phyloP scores from a whole-genome alignment of 2,329 filamentous ascomycete species.

The Phaeoacremonium minimum region DNA sequence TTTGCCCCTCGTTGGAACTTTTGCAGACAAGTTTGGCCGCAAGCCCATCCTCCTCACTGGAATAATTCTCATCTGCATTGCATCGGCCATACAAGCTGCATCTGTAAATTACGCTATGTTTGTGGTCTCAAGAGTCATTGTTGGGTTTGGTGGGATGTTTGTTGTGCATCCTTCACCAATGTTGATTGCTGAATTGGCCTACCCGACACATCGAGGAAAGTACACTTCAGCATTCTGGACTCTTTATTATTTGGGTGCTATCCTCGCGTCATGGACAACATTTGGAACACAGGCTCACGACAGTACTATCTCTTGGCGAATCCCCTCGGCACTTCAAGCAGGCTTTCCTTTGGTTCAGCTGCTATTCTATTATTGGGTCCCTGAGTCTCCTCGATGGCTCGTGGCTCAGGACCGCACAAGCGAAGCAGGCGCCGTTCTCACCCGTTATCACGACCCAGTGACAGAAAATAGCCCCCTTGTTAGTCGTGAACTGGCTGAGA shows the following conservation, averaged over 20 bases:
- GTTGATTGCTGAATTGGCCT: slow-evolving; percentile 26
- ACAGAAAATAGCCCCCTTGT: slow-evolving; percentile 24
- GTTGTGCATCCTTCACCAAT: slow-evolving; percentile 29
- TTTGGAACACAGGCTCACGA: slow-evolving; percentile 23
- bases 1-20: slow-evolving; percentile 28
- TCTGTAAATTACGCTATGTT: slow-evolving; percentile 27
- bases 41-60: slow-evolving; percentile 14
- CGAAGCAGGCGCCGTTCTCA: slow-evolving; percentile 43
- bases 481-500: slow-evolving; percentile 42
- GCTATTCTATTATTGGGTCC: slow-evolving; percentile 26
- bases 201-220: slow-evolving; percentile 27
- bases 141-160: slow-evolving; percentile 24
- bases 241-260: slow-evolving; percentile 23
- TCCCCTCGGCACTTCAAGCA: slow-evolving; percentile 21
- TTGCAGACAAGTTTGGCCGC: slow-evolving; percentile 22
- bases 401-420: slow-evolving; percentile 41
- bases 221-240: slow-evolving; percentile 27
- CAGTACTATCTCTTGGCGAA: slow-evolving; percentile 20
- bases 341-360: slow-evolving; percentile 32
- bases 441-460: slow-evolving; percentile 33
- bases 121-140: slow-evolving; percentile 2
- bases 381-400: slow-evolving; percentile 48
- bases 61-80: slow-evolving; percentile 26
- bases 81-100: slow-evolving; percentile 28
- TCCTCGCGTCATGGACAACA: slow-evolving; percentile 31